Conservation (phyloP, 305 asterid species). For the Solanum chacoense region DNA sequence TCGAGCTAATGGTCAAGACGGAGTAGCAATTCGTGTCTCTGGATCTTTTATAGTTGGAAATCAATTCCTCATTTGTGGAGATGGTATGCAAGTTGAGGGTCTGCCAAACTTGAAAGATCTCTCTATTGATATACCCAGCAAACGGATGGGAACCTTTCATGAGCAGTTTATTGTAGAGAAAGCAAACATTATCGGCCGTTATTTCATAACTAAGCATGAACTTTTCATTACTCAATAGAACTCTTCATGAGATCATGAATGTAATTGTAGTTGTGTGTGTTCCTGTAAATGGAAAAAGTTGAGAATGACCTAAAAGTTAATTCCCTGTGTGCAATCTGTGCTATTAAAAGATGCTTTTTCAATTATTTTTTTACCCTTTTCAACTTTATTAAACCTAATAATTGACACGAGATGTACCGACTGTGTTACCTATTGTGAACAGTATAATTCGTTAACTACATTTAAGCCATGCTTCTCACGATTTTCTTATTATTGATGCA, state of each 20-base stretch:
- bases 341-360: not conserved
- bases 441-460: not conserved
- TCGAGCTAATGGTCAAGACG: constrained; percentile 56
- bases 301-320: not conserved
- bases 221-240: constrained; percentile 56
- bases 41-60: constrained; percentile 90
- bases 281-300: not conserved
- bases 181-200: constrained; percentile 47
- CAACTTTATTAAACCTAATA: not conserved
- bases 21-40: constrained; percentile 69
- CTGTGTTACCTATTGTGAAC: not conserved
- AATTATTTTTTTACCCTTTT: not conserved
- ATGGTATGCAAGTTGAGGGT: constrained; percentile 87
- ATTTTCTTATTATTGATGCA: not conserved
- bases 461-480: not conserved
- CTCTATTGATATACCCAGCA: constrained; percentile 61
- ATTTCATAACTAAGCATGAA: constrained; percentile 71
- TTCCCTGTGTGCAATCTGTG: not conserved
- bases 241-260: not conserved
- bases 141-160: constrained; percentile 75
- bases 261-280: not conserved
- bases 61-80: constrained; percentile 93
- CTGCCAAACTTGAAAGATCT: constrained; percentile 67
- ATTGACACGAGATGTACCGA: not conserved
- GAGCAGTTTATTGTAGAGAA: constrained; percentile 68